Conservation (phyloP, 2,329 filamentous ascomycete species). For the Lecanoromycetidae sp. region DNA sequence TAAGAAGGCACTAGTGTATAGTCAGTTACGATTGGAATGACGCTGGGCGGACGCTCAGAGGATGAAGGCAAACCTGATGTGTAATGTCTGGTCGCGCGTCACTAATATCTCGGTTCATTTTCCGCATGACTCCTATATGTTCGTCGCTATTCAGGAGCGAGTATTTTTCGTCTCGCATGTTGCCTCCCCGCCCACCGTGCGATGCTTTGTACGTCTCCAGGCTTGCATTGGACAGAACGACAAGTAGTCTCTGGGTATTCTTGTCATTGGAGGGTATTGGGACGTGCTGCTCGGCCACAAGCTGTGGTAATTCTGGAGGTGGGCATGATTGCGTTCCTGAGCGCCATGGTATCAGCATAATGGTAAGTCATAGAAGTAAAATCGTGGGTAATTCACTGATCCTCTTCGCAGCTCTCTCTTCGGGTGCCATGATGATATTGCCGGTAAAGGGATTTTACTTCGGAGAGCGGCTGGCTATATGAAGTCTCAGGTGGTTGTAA, state of each 20-base stretch:
- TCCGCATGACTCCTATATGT: constrained; percentile 97
- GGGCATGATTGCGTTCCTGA: constrained; percentile 88
- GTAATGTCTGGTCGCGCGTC: constrained; percentile 96
- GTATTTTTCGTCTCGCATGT: constrained; percentile 82
- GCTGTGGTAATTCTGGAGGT: constrained; percentile 75
- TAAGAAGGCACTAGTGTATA: constrained; percentile 72
- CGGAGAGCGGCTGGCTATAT: too few relatives aligned
- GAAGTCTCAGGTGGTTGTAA: too few relatives aligned
- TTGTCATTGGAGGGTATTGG: constrained; percentile 80
- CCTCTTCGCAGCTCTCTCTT: constrained; percentile 13
- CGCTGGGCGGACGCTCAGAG: constrained; percentile 19
- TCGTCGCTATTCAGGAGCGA: constrained; percentile 97
- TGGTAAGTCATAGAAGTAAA: neutral
- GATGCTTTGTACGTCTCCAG: constrained; percentile 95
- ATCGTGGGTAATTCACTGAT: constrained; percentile 3
- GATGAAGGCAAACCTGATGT: constrained; percentile 63
- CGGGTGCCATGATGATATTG: constrained; percentile 13
- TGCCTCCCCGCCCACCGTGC: constrained; percentile 52
- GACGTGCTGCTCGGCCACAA: constrained; percentile 83
- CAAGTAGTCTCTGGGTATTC: constrained; percentile 80
- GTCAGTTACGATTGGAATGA: constrained; percentile 17
- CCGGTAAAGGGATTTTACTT: too few relatives aligned
- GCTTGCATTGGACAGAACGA: constrained; percentile 92
- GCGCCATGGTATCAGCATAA: neutral
- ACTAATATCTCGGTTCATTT: constrained; percentile 98